Percentiles rank a stretch among this genome's conserved stretches.
phyloP scores from a whole-genome alignment of 169 alveolate genomes.

The Plasmodium blacklocki region DNA sequence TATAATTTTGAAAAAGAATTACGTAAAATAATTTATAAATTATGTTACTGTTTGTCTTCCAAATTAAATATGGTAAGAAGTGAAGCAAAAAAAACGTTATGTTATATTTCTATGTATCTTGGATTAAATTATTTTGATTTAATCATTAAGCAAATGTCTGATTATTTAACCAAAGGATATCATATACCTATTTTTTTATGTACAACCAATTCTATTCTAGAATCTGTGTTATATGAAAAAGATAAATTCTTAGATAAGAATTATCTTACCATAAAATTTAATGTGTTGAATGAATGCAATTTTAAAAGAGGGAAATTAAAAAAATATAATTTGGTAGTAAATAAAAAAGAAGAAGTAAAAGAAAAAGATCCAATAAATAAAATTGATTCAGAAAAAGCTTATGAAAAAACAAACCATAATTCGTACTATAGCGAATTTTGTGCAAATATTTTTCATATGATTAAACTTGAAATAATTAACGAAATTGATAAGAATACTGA shows the following conservation, averaged over 20 bases:
- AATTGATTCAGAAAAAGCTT: too few relatives aligned
- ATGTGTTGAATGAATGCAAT: constrained; percentile 5
- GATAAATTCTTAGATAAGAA: constrained; percentile 64
- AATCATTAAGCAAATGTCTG: constrained; percentile 68
- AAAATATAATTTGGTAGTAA: neutral
- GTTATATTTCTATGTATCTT: constrained; percentile 70
- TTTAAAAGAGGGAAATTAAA: neutral
- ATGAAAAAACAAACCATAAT: neutral
- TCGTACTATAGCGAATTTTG: constrained; percentile 18
- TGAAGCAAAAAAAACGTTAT: constrained; percentile 67
- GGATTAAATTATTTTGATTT: constrained; percentile 69
- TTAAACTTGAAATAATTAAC: constrained; percentile 62
- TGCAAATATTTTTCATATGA: constrained; percentile 53
- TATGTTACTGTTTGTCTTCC: constrained; percentile 66
- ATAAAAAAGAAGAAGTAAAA: neutral
- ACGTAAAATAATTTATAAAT: constrained; percentile 54
- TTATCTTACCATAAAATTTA: constrained; percentile 30
- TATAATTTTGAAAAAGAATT: constrained; percentile 75
- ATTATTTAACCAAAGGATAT: constrained; percentile 58
- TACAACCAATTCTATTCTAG: constrained; percentile 62
- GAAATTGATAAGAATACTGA: constrained; percentile 71
- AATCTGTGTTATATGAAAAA: constrained; percentile 45
- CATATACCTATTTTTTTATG: constrained; percentile 66
- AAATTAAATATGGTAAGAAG: constrained; percentile 53
- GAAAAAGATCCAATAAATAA: neutral